Evolutionary conservation across 208 protist genomes (phyloP), one percentile per base, ranked within the genome.

Genomic region (Trypanosoma mega): DNA sequence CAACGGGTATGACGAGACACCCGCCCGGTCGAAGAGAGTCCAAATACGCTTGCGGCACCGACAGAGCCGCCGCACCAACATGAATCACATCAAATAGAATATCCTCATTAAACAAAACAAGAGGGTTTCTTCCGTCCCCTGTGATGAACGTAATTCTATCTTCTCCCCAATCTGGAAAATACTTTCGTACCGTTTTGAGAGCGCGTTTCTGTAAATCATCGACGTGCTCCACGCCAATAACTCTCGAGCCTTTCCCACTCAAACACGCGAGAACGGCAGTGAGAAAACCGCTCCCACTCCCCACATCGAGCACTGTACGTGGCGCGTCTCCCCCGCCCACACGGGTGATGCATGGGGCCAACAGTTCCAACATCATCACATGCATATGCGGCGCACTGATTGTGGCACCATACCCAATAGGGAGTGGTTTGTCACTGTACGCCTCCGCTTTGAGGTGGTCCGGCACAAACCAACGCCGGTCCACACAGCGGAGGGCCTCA

Each of bases 341-440:
- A 3, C 39, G 66, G 11, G 63, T 36, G 6, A 94, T 34, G 24
- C 81, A 82, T 20, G 82, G 68, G 18, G 68, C 57, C 18, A 93
- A 51, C n/a, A 91, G 39, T 47, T 96, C 81, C 16, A 94, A 47
- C 75, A 86, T 90, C 21, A 89, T 92, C 5, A 89, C 92, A 60
- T 97, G 92, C 86, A 97, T 97, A 66, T 97, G 92, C 14, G 92
- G 92, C 0, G 92, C 92, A 44, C 87, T 93, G 51, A 95, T 95
- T 2, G 92, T 94, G 9, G 80, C 88, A 33, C 73, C 65, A 55
- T 90, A 80, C 23, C 87, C 87, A 59, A 97, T 93, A n/a, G 82
- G 67, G 31, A 85, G 63, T 21, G 92, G 92, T 27, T 34, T 26
- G 65, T 97, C 88, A 3, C 60, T 59, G 68, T 96, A 97, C 0